A percentile compares a stretch with the other conserved stretches of the same genome.
Evolutionary conservation across 2,329 filamentous ascomycete species (phyloP).

Genomic region (Aspergillus sp.): DNA sequence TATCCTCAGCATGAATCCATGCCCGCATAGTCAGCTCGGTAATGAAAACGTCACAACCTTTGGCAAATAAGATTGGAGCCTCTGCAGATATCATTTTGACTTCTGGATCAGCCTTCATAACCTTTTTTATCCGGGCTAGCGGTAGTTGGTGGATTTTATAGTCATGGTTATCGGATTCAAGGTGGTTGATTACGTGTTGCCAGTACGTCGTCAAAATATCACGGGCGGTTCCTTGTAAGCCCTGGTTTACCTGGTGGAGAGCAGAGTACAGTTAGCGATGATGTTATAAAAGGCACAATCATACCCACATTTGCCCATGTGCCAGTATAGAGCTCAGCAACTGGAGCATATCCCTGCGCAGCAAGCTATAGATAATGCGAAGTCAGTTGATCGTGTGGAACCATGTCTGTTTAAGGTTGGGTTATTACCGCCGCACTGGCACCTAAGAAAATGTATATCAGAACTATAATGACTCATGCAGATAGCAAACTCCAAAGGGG

Average conservation of each 20-base stretch:
- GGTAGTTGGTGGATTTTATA: conserved; percentile 98
- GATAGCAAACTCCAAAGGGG: background rate
- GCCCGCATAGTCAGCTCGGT: conserved; percentile 98
- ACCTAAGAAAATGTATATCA: conserved; percentile 45
- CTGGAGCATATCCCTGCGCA: conserved; percentile 82
- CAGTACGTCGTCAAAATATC: conserved; percentile 98
- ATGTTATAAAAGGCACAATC: background rate
- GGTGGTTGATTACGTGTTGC: conserved; percentile 95
- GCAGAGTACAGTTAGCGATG: background rate
- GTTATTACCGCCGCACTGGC: conserved; percentile 66
- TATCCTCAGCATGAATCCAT: conserved; percentile 99
- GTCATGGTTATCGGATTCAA: conserved; percentile 93
- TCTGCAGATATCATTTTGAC: conserved; percentile 99
- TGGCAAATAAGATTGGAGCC: conserved; percentile 95
- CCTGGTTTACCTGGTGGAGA: conserved; percentile 79
- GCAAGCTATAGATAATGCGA: conserved; percentile 62
- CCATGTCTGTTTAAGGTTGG: background rate
- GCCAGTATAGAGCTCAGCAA: conserved; percentile 85
- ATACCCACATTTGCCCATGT: conserved; percentile 86
- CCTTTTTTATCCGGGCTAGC: conserved; percentile 98
- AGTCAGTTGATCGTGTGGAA: conserved; percentile 13
- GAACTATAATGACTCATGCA: background rate
- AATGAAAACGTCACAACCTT: conserved; percentile 99
- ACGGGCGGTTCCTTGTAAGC: conserved; percentile 85
- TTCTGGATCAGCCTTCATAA: conserved; percentile 99